Evolutionary conservation across 1,284 basidiomycete genomes (phyloP), one percentile per base, ranked within the genome.

Genomic region (Hemileia vastatrix): DNA sequence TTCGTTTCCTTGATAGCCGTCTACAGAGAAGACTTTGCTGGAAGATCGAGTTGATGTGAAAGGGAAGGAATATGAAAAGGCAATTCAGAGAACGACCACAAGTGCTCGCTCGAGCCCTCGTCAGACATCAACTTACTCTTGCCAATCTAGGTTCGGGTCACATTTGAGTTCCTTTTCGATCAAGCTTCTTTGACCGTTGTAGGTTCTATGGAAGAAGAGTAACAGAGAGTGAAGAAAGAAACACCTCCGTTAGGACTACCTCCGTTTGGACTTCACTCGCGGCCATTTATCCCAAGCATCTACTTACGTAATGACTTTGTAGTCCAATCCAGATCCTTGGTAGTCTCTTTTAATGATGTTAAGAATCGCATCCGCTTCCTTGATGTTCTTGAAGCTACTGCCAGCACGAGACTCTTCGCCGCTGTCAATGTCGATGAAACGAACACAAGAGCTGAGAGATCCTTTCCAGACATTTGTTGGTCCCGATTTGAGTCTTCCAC

Each of bases 1-100:
- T 23, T 64, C 62, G 23, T 56, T 44, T 13, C 55, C 62, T 47
- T 64, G 62, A 19, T 47, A 64, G 18, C 56, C 36, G 40, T 64
- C 62, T 3, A 58, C 57, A 6, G 59, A 48, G 40, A 64, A 64
- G 18, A 64, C 62, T 40, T 40, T 40, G 15, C 36, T 40, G 36
- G 8, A 15, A 40, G 36, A 40, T 9, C 36, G 36, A 40, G 36
- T 9, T 11, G 36, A 11, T 15, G 15, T 15, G 36, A 40, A 40
- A 9, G 15, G 15, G 15, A 11, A 40, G 36, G 36, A 15, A 15
- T 40, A 40, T 11, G 36, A 40, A 40, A 9, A 27, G 27, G 27
- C 27, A 27, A 27, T 27, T 27, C 27, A 27, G 27, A 27, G 27
- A 27, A 27, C 27, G 27, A 27, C 27, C 27, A 27, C 27, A 27